Percentiles rank a stretch among this genome's conserved stretches.
Conservation (phyloP, 176 grass and related monocot species). For the Carex cristatella region DNA sequence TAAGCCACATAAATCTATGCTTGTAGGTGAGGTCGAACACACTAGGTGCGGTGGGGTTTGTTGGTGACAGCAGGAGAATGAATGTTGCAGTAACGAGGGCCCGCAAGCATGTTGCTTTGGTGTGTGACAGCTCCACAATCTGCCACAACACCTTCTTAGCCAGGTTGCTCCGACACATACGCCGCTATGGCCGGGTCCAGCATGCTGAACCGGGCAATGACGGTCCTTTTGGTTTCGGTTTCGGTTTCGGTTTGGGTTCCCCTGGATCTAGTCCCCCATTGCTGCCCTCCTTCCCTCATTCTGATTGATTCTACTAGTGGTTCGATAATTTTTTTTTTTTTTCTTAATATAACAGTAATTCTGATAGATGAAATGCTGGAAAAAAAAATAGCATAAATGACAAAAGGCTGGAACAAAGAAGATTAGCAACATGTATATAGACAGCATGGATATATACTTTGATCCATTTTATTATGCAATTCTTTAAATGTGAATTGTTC, state of each 20-base stretch:
- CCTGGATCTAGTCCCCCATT: conserved; percentile 16
- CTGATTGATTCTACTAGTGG: conserved; percentile 8
- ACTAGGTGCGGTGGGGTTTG: conserved; percentile 78
- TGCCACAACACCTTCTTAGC: conserved; percentile 91
- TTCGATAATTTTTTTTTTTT: neutral
- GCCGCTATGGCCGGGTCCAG: conserved; percentile 66
- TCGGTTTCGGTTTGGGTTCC: conserved; percentile 11
- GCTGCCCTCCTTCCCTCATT: conserved; percentile 13
- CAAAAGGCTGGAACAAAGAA: neutral
- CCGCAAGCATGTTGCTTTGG: conserved; percentile 63
- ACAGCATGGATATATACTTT: neutral
- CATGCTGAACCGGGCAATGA: conserved; percentile 42
- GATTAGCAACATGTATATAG: conserved; percentile 8
- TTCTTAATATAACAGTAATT: neutral
- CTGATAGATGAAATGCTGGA: neutral
- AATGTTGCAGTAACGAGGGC: conserved; percentile 84
- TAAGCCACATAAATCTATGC: neutral
- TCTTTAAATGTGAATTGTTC: neutral
- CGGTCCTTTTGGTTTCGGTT: conserved; percentile 29
- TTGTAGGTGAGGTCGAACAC: conserved; percentile 83
- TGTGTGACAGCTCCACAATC: conserved; percentile 90
- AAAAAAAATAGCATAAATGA: neutral
- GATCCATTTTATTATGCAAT: conserved; percentile 4
- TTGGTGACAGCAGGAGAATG: conserved; percentile 79
- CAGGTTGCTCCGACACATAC: conserved; percentile 71